Evolutionary conservation across 1,284 basidiomycete species (phyloP).

Genomic region (Macrocystidia cucumis): DNA sequence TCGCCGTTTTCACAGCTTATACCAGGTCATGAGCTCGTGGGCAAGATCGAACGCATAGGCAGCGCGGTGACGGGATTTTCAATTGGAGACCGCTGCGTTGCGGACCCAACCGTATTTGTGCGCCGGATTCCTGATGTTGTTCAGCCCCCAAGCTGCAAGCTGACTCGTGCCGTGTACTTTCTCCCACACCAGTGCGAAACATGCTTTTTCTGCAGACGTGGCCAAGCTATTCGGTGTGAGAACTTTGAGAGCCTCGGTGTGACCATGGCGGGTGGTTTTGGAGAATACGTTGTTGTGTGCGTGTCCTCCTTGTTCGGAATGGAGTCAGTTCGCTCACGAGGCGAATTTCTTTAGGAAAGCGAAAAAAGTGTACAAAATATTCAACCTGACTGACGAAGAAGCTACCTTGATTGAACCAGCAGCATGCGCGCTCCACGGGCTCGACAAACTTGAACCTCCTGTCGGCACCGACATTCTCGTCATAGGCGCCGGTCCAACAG

Average conservation of each 20-base stretch:
- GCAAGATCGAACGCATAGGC: constrained; percentile 60
- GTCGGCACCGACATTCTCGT: constrained; percentile 76
- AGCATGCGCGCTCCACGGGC: constrained; percentile 82
- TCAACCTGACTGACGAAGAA: constrained; percentile 82
- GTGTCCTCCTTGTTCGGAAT: constrained; percentile 15
- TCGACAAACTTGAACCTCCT: constrained; percentile 74
- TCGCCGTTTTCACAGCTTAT: constrained; percentile 43
- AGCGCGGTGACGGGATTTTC: constrained; percentile 63
- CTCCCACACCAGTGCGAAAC: constrained; percentile 66
- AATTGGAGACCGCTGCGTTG: constrained; percentile 75
- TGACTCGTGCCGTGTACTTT: constrained; percentile 2
- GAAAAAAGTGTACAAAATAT: constrained; percentile 77
- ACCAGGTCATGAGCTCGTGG: constrained; percentile 79
- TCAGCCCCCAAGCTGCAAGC: constrained; percentile 4
- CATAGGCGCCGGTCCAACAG: constrained; percentile 68
- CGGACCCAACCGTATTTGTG: constrained; percentile 59
- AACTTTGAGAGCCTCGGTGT: constrained; percentile 75
- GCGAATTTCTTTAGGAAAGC: constrained; percentile 34
- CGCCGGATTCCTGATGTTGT: constrained; percentile 13
- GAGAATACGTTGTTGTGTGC: constrained; percentile 77
- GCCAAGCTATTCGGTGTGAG: constrained; percentile 68
- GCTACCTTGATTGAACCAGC: constrained; percentile 86
- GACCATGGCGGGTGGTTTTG: constrained; percentile 76
- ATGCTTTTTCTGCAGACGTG: constrained; percentile 82
- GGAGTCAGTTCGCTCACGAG: not conserved